phyloP scores from a whole-genome alignment of 2,329 filamentous ascomycete genomes.

The Colletotrichum abscissum region DNA sequence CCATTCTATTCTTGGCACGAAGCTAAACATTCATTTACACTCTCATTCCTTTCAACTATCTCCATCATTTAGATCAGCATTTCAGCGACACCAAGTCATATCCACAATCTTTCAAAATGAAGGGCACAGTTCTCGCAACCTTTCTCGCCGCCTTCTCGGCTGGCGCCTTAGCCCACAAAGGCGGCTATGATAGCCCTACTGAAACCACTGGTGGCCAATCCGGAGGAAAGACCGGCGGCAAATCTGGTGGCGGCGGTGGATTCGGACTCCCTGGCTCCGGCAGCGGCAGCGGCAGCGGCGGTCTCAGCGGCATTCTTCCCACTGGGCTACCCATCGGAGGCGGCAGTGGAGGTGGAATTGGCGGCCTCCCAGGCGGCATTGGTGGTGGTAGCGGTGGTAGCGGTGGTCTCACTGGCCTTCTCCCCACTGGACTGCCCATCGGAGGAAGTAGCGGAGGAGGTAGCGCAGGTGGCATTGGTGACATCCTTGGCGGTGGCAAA shows the following conservation, averaged over 20 bases:
- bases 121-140: slow-evolving; percentile 8
- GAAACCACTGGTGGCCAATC: background rate
- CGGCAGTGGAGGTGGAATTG: background rate
- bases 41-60: background rate
- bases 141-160: slow-evolving; percentile 8
- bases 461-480: too few relatives aligned
- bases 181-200: background rate
- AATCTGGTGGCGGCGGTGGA: background rate
- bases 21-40: background rate
- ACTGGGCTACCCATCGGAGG: background rate
- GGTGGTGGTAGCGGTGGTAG: background rate
- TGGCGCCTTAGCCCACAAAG: background rate
- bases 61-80: background rate
- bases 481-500: background rate
- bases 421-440: background rate
- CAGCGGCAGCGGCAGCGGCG: too few relatives aligned
- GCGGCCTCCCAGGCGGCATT: background rate
- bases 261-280: background rate
- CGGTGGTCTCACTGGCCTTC: background rate
- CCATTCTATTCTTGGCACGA: background rate
- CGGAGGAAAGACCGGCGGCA: too few relatives aligned
- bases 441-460: too few relatives aligned
- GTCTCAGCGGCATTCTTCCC: background rate
- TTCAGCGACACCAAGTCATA: background rate
- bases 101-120: slow-evolving; percentile 2